Conservation (phyloP, 2,329 filamentous ascomycete genomes). For the Dendryphion nanum region DNA sequence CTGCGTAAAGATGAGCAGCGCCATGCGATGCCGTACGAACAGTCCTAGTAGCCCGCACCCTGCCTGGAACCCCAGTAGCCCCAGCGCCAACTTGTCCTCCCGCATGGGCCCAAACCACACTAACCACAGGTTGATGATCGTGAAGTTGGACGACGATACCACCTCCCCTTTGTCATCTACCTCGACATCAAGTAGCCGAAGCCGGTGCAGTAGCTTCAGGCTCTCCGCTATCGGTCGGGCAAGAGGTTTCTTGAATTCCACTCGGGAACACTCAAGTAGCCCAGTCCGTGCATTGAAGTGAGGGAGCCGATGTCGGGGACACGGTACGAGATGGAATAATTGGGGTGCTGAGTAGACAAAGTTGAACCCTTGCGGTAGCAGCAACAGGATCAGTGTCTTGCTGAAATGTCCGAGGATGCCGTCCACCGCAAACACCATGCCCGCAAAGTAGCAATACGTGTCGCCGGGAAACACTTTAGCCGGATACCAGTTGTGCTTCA, state of each 20-base stretch:
- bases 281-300: conserved; percentile 83
- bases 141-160: conserved; percentile 82
- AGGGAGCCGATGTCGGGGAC: conserved; percentile 87
- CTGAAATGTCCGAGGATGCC: conserved; percentile 97
- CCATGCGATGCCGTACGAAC: conserved; percentile 81
- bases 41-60: conserved; percentile 76
- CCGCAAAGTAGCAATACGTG: conserved; percentile 99
- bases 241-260: conserved; percentile 71
- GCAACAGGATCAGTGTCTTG: conserved; percentile 88
- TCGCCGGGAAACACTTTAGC: conserved; percentile 95
- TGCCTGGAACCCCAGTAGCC: conserved; percentile 77
- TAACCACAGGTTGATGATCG: conserved; percentile 92
- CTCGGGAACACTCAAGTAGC: conserved; percentile 81
- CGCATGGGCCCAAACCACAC: conserved; percentile 91
- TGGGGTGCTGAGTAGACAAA: conserved; percentile 93
- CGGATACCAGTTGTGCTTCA: conserved; percentile 94
- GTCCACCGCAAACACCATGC: conserved; percentile 98
- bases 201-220: conserved; percentile 66
- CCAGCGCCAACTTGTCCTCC: conserved; percentile 78
- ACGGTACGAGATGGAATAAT: conserved; percentile 85
- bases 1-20: conserved; percentile 82
- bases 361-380: conserved; percentile 94
- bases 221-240: conserved; percentile 59
- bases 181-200: conserved; percentile 68
- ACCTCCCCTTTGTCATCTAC: conserved; percentile 67